Evolutionary conservation across 2,329 filamentous ascomycete species (phyloP).

Genomic region (Stachybotrys chlorohalonatus): DNA sequence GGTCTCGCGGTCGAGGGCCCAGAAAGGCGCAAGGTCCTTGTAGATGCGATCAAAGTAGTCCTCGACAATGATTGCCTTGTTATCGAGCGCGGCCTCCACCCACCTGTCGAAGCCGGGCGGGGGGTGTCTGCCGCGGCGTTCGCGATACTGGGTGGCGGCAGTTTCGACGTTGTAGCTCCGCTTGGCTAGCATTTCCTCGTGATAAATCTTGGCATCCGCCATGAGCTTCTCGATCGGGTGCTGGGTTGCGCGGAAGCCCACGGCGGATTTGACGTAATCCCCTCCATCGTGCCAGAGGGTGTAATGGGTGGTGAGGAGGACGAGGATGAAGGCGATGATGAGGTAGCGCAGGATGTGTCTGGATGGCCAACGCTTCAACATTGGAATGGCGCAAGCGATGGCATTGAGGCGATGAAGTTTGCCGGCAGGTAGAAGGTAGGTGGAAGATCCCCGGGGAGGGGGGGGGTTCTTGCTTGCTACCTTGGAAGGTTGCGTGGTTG

Average conservation of each 20-base stretch:
- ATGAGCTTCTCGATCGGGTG: constrained; percentile 46
- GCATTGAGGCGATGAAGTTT: background rate
- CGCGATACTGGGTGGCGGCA: constrained; percentile 46
- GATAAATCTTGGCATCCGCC: constrained; percentile 31
- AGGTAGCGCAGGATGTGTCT: constrained; percentile 6
- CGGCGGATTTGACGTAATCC: background rate
- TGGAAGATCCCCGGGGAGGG: background rate
- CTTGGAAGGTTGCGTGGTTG: no score
- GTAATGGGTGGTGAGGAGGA: constrained; percentile 18
- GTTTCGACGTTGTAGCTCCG: constrained; percentile 39
- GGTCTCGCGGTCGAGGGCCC: constrained; percentile 39
- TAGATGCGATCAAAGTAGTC: constrained; percentile 58
- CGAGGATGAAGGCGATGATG: constrained; percentile 11
- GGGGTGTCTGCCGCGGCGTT: constrained; percentile 48
- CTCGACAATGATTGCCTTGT: constrained; percentile 48
- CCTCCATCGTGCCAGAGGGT: constrained; percentile 17
- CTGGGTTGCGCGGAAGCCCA: constrained; percentile 3
- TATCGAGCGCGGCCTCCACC: constrained; percentile 43
- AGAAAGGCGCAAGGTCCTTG: constrained; percentile 52
- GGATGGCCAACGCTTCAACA: constrained; percentile 2
- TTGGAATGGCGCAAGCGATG: background rate
- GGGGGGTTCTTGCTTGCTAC: no score
- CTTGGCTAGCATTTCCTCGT: constrained; percentile 30
- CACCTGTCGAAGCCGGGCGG: constrained; percentile 56
- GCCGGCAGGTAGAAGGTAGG: background rate